phyloP scores from a whole-genome alignment of 768 basidiomycete genomes.

The Steccherinum ochraceum region DNA sequence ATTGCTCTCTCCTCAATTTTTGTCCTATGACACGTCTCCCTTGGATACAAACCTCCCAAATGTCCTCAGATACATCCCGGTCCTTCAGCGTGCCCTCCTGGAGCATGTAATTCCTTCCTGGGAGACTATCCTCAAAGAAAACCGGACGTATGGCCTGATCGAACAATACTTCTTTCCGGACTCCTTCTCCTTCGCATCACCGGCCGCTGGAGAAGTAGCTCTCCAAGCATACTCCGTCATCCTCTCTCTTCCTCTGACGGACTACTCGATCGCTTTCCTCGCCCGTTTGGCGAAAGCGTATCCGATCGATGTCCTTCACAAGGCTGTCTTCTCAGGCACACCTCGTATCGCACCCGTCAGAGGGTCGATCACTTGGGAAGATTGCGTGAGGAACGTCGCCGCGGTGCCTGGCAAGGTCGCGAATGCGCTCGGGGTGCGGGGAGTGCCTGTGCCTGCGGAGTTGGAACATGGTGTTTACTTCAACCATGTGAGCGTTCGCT shows the following conservation, averaged over 20 bases:
- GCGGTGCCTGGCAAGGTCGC: slow-evolving; percentile 73
- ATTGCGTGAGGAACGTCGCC: slow-evolving; percentile 58
- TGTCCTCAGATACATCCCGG: slow-evolving; percentile 34
- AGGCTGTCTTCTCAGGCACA: slow-evolving; percentile 36
- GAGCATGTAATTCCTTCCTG: slow-evolving; percentile 65
- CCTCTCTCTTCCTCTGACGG: slow-evolving; percentile 40
- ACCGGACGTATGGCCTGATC: slow-evolving; percentile 37
- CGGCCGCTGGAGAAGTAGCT: slow-evolving; percentile 46
- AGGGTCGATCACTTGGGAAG: slow-evolving; percentile 57
- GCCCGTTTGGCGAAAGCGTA: slow-evolving; percentile 52
- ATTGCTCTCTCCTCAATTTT: slow-evolving; percentile 56
- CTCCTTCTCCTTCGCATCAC: slow-evolving; percentile 42
- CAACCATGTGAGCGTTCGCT: slow-evolving; percentile 43
- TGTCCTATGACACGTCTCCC: slow-evolving; percentile 34
- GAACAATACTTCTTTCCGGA: slow-evolving; percentile 76
- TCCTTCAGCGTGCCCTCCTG: slow-evolving; percentile 61
- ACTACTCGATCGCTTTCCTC: slow-evolving; percentile 47
- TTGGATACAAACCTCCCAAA: slow-evolving; percentile 27
- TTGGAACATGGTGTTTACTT: slow-evolving; percentile 58
- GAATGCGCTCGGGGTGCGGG: slow-evolving; percentile 51
- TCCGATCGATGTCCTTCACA: slow-evolving; percentile 62
- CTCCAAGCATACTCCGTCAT: slow-evolving; percentile 61
- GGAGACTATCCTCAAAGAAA: slow-evolving; percentile 48
- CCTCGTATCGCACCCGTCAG: background rate
- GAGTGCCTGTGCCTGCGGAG: slow-evolving; percentile 30